phyloP scores from a whole-genome alignment of 192 early-diverging fungal genomes.

The Coemansia sp. region DNA sequence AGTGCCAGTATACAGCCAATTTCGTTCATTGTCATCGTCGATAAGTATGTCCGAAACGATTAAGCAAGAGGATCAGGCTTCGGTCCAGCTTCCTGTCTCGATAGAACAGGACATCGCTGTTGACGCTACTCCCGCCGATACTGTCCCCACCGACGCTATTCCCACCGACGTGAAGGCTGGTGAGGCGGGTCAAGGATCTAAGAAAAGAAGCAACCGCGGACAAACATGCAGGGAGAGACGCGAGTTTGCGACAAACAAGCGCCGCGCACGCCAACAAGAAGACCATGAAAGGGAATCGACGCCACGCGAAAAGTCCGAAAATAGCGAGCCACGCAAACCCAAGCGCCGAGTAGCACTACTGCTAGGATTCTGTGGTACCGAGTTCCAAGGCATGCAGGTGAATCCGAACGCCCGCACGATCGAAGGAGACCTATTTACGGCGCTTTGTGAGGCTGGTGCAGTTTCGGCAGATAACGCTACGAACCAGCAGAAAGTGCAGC shows the following conservation, averaged over 20 bases:
- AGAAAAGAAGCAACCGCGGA: conserved; percentile 26
- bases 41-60: conserved; percentile 2
- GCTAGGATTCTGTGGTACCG: conserved; percentile 94
- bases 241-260: conserved; percentile 39
- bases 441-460: conserved; percentile 77
- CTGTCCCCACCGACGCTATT: neutral
- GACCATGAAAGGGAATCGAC: neutral
- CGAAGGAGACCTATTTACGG: conserved; percentile 90
- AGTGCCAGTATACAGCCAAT: neutral
- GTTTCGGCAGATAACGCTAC: conserved; percentile 87
- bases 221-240: conserved; percentile 54
- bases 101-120: neutral
- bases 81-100: neutral
- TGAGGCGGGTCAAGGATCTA: neutral
- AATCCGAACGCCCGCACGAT: conserved; percentile 84
- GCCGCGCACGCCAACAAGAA: conserved; percentile 29
- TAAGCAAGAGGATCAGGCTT: neutral
- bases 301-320: conserved; percentile 13
- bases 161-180: neutral
- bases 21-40: neutral
- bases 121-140: neutral
- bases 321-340: conserved; percentile 60
- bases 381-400: conserved; percentile 96
- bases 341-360: conserved; percentile 91
- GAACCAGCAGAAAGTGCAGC: conserved; percentile 79